Base-by-base conservation (phyloP, 2,329 filamentous ascomycete species). In the Pseudophaeomoniella oleicola region DNA sequence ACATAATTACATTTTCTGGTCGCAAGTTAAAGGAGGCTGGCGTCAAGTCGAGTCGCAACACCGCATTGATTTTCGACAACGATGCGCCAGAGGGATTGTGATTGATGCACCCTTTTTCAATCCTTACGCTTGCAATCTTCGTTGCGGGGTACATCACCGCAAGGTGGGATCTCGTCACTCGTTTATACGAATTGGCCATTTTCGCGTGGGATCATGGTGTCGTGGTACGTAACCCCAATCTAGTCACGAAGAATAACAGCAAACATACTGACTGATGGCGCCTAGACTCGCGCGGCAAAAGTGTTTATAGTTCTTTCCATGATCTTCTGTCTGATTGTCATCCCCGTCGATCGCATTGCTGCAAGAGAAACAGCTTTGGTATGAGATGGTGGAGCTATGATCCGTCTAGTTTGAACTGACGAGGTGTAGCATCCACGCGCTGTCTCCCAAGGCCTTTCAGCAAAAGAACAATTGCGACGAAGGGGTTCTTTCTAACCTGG, bases 121-220 rank as follows among this genome's bases (percentile, higher is more conserved):
- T 88, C 60, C 75, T 94, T 62, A 93, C 87, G 54, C 78, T 94
- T 66, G 86, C 82, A 66, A 94, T 98, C 68, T 98, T 98, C 69
- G 81, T 96, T 72, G 88, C 90, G 67, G 90, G 90, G 62, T 98
- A 98, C 72, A 96, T 88, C 60, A 98, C 90, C 64, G 90, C 90
- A 57, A 82, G 90, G 70, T 98, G 90, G 87, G 90, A 96, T 64
- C 78, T 98, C 44, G 86, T 94, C 49, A 94, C 88, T 50, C 80
- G 87, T 53, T 72, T 96, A 52, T 94, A 94, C 79, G 88, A 98
- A 64, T 76, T 98, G 52, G 82, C 85, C 49, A 81, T 94, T 47
- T 98, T 96, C 60, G 90, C 92, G 49, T 94, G 87, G 86, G 83
- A 96, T 60, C 84, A 96, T 83, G 86, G 88, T 56, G 90, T 98